Conservation (phyloP, 1,139 yeast genomes). For the Saccharomyces hybrid region DNA sequence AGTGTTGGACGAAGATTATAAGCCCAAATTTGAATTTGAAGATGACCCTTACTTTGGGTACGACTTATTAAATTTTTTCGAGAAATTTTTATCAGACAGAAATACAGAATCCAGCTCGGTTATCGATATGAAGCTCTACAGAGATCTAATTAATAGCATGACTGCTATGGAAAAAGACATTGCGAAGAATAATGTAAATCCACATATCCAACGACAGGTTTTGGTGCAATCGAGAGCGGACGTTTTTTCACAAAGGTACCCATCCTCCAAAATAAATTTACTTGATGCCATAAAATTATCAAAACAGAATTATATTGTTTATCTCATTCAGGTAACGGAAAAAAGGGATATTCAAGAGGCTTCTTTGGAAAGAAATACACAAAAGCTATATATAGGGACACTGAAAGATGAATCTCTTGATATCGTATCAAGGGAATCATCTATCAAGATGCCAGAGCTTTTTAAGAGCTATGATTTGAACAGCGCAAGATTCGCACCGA, state of each 20-base stretch:
- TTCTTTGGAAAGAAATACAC: neutral
- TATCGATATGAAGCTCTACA: neutral
- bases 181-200: neutral
- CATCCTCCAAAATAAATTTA: neutral
- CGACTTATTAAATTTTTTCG: conserved; percentile 8
- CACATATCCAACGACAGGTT: neutral
- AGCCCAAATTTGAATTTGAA: conserved; percentile 7
- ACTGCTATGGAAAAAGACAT: neutral
- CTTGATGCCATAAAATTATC: neutral
- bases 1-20: conserved; percentile 19
- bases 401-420: neutral
- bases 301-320: neutral
- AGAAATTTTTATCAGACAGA: conserved; percentile 2
- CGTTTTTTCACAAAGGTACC: neutral
- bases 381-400: neutral
- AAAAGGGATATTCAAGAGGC: neutral
- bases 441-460: neutral
- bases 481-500: neutral
- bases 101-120: neutral
- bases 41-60: conserved; percentile 7
- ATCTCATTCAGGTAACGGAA: neutral
- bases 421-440: neutral
- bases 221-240: neutral
- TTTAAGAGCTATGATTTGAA: neutral
- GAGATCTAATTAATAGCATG: neutral